Percentiles rank a stretch among this genome's conserved stretches.
These are phyloP conservation scores for Ceratocystis ficicola DNA, from an alignment of 2,329 filamentous ascomycete species.

Conservation along the genomic window DNA sequence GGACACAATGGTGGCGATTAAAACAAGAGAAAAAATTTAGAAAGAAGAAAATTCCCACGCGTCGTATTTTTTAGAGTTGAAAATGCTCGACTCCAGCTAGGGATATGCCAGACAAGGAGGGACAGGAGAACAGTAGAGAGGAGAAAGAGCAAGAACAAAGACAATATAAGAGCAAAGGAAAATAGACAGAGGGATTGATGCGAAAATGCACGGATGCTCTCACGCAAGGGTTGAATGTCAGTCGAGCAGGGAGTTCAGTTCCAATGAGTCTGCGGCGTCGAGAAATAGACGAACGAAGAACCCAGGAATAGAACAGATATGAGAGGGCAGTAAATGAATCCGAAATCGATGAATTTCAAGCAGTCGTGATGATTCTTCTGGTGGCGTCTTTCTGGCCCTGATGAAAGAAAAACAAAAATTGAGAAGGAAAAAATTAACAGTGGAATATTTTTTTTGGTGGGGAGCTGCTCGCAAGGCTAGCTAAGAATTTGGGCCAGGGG, in stretches of 20 bases:
- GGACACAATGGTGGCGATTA: conserved; percentile 14
- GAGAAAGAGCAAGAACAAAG: conserved; percentile 16
- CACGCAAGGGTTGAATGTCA: conserved; percentile 18
- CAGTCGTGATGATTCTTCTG: background rate
- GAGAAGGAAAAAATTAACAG: background rate
- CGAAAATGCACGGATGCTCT: conserved; percentile 21
- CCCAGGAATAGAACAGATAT: background rate
- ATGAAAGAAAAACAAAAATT: background rate
- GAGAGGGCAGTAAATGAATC: background rate
- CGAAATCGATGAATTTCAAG: background rate
- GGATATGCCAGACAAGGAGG: conserved; percentile 13
- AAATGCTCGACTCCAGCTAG: background rate
- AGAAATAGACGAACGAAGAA: background rate
- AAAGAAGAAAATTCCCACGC: conserved; percentile 16
- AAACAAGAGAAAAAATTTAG: background rate
- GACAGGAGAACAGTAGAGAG: conserved; percentile 8
- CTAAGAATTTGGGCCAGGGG: background rate
- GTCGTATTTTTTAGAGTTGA: conserved; percentile 16
- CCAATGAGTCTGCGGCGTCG: background rate
- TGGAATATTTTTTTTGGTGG: background rate
- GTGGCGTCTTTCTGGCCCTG: background rate
- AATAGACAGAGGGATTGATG: conserved; percentile 14
- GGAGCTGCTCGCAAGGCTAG: background rate
- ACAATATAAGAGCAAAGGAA: conserved; percentile 11
- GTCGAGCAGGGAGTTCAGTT: conserved; percentile 7